A percentile compares a stretch with the other conserved stretches of the same genome.
phyloP scores from a whole-genome alignment of 371 early-diverging fungal species.

The Mucor indicus region DNA sequence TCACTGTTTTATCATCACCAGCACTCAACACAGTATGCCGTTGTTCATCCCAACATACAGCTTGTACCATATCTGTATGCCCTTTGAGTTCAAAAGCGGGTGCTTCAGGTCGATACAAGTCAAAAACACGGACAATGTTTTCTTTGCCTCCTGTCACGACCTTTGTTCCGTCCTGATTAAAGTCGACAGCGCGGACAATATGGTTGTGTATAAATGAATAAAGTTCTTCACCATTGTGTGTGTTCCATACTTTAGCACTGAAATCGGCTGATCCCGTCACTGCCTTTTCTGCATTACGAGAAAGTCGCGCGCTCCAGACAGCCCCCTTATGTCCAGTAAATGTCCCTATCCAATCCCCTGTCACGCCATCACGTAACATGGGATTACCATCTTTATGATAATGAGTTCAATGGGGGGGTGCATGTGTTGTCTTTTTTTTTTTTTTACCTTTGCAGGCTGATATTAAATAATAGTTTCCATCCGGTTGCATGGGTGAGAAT shows the following conservation, averaged over 20 bases:
- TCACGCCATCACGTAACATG: slow-evolving; percentile 80
- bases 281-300: slow-evolving; percentile 67
- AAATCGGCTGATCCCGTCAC: slow-evolving; percentile 91
- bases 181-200: slow-evolving; percentile 82
- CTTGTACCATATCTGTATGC: slow-evolving; percentile 64
- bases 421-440: not conserved
- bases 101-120: slow-evolving; percentile 65
- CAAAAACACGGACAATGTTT: slow-evolving; percentile 76
- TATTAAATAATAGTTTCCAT: slow-evolving; percentile 75
- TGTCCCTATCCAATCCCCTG: slow-evolving; percentile 91
- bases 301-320: slow-evolving; percentile 85
- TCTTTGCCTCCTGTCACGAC: slow-evolving; percentile 83
- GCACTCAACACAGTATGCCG: slow-evolving; percentile 58
- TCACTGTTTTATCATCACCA: slow-evolving; percentile 59
- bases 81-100: slow-evolving; percentile 51
- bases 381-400: slow-evolving; percentile 76
- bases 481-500: slow-evolving; percentile 67
- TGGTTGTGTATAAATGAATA: slow-evolving; percentile 72
- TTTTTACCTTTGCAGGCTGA: slow-evolving; percentile 86
- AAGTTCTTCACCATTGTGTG: slow-evolving; percentile 67
- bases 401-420: not conserved
- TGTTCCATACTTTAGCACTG: slow-evolving; percentile 85
- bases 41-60: slow-evolving; percentile 69
- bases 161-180: slow-evolving; percentile 59
- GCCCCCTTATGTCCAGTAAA: slow-evolving; percentile 88